Base-by-base conservation (phyloP, 257 asterid genomes). In the Penstemon davidsonii region DNA sequence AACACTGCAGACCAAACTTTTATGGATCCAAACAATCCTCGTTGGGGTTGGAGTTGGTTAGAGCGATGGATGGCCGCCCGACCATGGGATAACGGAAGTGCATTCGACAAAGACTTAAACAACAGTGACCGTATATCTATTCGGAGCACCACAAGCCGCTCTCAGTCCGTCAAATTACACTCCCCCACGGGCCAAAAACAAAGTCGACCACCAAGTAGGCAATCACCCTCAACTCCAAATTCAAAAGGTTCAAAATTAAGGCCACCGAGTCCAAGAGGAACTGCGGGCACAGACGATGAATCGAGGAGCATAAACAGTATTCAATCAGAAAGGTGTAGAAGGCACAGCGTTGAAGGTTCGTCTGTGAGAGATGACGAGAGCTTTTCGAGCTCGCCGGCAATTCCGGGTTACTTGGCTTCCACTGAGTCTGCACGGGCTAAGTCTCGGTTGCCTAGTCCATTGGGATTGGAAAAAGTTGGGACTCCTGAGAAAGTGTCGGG, bases 11-110 rank as follows among this genome's bases (percentile, higher is more conserved):
- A 75, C 76, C 90, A 82, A 41, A 80, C 97, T 53, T 85, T 85
- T 71, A 80, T 85, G 89, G 90, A 91, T 63, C 81, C 87, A 25
- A 78, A 73, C 47, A 85, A 87, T 76, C 96, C 96, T 37, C 79
- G 79, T 10, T 84, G 95, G 96, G 98, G 96, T 5, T 91, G 97
- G 97, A 88, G 87, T 68, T 91, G 95, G 97, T 65, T 88, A 60
- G 96, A 88, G 73, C 76, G 86, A 43, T 88, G 96, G 96, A 87
- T 88, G 95, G 91, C 97, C 33, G 69, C 90, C 36, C 82, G 92
- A 8, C 95, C 95, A 55, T 82, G 85, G 84, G 96, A 90, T 66
- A 79, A 68, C 10, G 81, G 82, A 37, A 75, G 59, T 65, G 69
- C 79, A 62, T 60, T 62, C 11, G 84, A 76, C 33, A 86, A 83